Base-by-base conservation (phyloP, 257 asterid genomes). In the Penstemon eatonii region DNA sequence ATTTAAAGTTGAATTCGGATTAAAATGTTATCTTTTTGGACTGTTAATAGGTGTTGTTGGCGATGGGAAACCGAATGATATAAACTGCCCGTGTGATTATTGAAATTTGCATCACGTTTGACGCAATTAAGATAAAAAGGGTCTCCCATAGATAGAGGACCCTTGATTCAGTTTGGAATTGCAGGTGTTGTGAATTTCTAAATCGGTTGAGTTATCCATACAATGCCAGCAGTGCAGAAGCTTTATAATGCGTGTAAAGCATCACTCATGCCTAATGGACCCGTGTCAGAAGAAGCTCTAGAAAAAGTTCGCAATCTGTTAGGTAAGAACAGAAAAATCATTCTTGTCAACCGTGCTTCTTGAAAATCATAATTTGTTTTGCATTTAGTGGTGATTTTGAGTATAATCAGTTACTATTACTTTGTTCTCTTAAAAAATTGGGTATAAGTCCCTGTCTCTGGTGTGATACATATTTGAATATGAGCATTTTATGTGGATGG, bases 201-300 rank as follows among this genome's bases (percentile, higher is more conserved):
- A 49, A 77, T 25, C 33, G 33, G 70, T 73, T 72, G 64, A 64
- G 61, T 69, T 25, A 65, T 66, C 81, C 71, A 60, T 78, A 86
- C 91, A 83, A 94, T 94, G 99, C 99, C 99, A 82, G 91, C 96
- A 70, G 79, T 94, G 64, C 99, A 94, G 88, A 94, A 86, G 90
- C 99, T 94, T 63, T 94, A 94, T 75, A 94, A 94, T 42, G 86
- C 98, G 53, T 94, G 99, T 81, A 91, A 79, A 84, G 96, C 81
- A 47, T 87, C 96, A 0, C 93, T 94, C 69, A 80, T 90, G 56
- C 84, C 95, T n/a, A 80, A 80, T 76, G 99, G 98, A 71, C 99
- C 99, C 8, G 70, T 87, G 68, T 94, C 99, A 1, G 98, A 94
- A 67, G 99, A 94, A 56, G 96, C 88, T 50, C 84, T 91, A 46